Percentiles rank a stretch among this genome's conserved stretches.
Evolutionary conservation across 192 early-diverging fungal genomes (phyloP).

Genomic region (Entomortierella beljakovae): DNA sequence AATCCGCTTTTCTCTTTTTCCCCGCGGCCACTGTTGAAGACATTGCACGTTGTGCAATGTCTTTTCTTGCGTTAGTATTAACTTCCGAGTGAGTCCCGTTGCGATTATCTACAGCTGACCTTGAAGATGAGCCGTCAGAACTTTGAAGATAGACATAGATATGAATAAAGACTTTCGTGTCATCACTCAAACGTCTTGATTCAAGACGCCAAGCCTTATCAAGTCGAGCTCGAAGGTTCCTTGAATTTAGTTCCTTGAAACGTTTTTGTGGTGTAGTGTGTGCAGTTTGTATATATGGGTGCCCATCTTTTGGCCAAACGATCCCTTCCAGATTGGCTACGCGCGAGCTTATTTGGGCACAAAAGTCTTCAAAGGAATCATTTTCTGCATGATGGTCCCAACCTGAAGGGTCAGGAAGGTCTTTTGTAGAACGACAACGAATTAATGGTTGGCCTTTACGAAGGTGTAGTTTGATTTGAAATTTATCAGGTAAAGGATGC

Average conservation of each 20-base stretch:
- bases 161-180: neutral
- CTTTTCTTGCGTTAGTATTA: too few species aligned
- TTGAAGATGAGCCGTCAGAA: too few species aligned
- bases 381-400: neutral
- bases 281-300: constrained; percentile 7
- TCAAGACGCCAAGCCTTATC: neutral
- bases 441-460: constrained; percentile 8
- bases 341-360: neutral
- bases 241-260: neutral
- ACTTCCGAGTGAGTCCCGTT: too few species aligned
- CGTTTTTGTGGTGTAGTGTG: neutral
- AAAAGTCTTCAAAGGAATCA: neutral
- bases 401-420: constrained; percentile 1
- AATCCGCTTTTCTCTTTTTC: neutral
- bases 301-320: neutral
- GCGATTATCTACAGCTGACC: too few species aligned
- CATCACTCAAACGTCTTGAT: neutral
- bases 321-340: neutral
- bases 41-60: too few species aligned
- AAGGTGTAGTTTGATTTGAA: constrained; percentile 5
- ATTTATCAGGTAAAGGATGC: neutral
- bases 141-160: neutral
- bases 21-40: neutral
- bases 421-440: constrained; percentile 7
- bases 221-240: neutral